These are phyloP conservation scores for Geotrichum europaeum DNA, from an alignment of 1,139 yeast genomes.

Conservation along the genomic window DNA sequence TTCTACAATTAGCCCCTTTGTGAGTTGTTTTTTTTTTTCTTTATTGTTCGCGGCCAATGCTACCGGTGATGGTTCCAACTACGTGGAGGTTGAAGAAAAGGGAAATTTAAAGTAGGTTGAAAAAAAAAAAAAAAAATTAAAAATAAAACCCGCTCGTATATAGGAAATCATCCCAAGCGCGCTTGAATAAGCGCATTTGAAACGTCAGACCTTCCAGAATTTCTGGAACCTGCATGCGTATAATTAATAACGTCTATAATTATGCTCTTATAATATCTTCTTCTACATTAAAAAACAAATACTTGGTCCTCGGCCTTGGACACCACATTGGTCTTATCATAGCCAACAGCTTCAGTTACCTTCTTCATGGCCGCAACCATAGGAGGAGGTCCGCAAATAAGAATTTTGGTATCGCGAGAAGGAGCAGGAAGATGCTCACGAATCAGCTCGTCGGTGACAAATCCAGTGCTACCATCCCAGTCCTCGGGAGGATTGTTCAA, in stretches of 20 bases:
- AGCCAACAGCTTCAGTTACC: slow-evolving; percentile 73
- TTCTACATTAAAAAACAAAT: slow-evolving; percentile 54
- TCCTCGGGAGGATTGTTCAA: slow-evolving; percentile 62
- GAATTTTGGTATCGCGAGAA: slow-evolving; percentile 58
- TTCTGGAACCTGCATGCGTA: too few relatives aligned
- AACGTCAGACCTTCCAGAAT: too few relatives aligned
- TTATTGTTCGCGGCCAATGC: not conserved
- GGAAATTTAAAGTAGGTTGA: not conserved
- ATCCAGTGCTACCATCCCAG: slow-evolving; percentile 83
- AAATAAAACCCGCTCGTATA: not conserved
- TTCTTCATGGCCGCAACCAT: slow-evolving; percentile 77
- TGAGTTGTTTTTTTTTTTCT: not conserved
- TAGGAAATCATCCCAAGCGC: too few relatives aligned
- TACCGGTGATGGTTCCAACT: not conserved
- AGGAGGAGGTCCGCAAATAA: slow-evolving; percentile 94
- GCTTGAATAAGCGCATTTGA: too few relatives aligned
- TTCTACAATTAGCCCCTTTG: too few relatives aligned
- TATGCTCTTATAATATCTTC: not conserved
- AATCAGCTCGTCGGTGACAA: slow-evolving; percentile 71
- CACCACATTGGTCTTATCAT: slow-evolving; percentile 80
- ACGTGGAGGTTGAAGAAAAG: not conserved
- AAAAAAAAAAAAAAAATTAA: not conserved
- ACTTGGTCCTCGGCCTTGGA: slow-evolving; percentile 91
- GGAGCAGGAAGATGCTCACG: slow-evolving; percentile 61
- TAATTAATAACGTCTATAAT: too few relatives aligned